Evolutionary conservation across 2,329 filamentous ascomycete species (phyloP), one percentile per base, ranked within the genome.

Genomic region (Calonectria fujianensis): DNA sequence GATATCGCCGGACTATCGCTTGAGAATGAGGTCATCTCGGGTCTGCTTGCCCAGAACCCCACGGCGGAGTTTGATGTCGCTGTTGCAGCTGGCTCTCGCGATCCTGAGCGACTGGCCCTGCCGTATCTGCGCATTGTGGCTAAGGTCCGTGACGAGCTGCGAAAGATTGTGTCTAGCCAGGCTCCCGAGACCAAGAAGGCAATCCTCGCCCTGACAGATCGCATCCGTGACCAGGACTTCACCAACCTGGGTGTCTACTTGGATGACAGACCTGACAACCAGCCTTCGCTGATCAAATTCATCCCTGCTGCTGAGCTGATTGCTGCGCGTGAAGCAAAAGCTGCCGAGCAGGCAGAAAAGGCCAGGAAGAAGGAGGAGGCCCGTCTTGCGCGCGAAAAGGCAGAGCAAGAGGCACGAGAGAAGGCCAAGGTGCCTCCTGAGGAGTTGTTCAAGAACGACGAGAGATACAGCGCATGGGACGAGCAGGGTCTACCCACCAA

Each of bases 201-300:
- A 4, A 92, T 97, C 48, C 91, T 98, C 1, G 85, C 88, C 0
- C 90, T 98, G 61, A 97, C 94, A 78, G 96, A 98, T 82, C 89
- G 91, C 24, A 91, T 98, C 54, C 94, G 96, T 68, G 95, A 98
- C 83, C 89, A 92, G 13, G 92, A 96, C 72, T 91, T 98, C 14
- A 96, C 94, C 80, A 93, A 96, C 73, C 87, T 97, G 0, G 95
- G 94, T 48, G 94, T 98, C 73, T 97, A 97, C 82, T 92, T 98
- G 1, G 96, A 98, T 82, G 96, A 98, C 81, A 91, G 95, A 65
- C 87, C 87, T n/a, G 90, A 90, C 61, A 88, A 87, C 70, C 89
- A 89, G 82, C 93, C 91, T 0, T 95, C 95, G 0, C 89, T 98
- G 39, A 93, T 98, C 75, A 92, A 92, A 80, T 92, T 92, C 74